A percentile compares a stretch with the other conserved stretches of the same genome.
phyloP scores from a whole-genome alignment of 257 asterid genomes.

The Solanum neorickii region DNA sequence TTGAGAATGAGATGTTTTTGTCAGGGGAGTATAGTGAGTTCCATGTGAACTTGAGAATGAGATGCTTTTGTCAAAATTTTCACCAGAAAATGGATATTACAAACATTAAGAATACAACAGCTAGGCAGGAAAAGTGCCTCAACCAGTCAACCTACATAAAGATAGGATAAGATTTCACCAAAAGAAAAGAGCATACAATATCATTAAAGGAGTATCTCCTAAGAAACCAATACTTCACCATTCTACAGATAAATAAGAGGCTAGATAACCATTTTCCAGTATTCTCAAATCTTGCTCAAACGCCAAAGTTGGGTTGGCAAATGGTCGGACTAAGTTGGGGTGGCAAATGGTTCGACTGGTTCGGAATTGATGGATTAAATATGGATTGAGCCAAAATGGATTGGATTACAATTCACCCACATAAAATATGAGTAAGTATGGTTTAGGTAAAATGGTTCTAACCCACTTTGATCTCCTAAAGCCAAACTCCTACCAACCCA shows the following conservation, averaged over 20 bases:
- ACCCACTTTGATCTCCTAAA: neutral
- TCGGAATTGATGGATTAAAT: neutral
- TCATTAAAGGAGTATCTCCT: neutral
- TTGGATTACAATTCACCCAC: neutral
- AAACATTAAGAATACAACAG: neutral
- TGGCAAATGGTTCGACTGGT: neutral
- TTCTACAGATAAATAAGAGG: neutral
- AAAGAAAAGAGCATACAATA: neutral
- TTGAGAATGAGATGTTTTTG: neutral
- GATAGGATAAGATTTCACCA: neutral
- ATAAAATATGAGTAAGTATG: neutral
- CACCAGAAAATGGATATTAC: neutral
- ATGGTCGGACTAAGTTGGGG: neutral
- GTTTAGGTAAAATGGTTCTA: neutral
- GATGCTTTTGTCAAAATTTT: neutral
- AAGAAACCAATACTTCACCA: neutral
- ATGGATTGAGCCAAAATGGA: neutral
- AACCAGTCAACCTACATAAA: neutral
- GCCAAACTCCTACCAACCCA: neutral
- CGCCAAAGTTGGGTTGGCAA: neutral
- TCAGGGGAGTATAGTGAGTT: neutral
- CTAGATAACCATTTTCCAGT: neutral
- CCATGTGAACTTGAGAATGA: neutral
- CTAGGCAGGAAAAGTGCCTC: neutral
- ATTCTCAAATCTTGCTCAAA: neutral